phyloP scores from a whole-genome alignment of 208 protist species.

The Acanthamoeba culbertsoni region DNA sequence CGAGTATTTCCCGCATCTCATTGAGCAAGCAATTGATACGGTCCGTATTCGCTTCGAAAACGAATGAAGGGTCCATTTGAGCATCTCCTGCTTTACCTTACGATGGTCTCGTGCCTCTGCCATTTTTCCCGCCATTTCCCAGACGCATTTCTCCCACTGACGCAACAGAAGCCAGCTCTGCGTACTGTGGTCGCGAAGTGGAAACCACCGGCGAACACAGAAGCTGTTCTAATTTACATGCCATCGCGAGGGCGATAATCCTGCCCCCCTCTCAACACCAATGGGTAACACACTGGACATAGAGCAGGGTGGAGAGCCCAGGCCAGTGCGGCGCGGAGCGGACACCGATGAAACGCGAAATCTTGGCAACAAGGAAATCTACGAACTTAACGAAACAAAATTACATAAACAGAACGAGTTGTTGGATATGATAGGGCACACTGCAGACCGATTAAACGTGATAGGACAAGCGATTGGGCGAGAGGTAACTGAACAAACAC shows the following conservation, averaged over 20 bases:
- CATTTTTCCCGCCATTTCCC: too few relatives aligned
- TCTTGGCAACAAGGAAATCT: background rate
- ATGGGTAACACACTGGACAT: slow-evolving; percentile 26
- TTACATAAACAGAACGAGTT: background rate
- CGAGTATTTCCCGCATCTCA: background rate
- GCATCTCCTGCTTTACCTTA: background rate
- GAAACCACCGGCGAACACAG: too few relatives aligned
- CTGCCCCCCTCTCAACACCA: too few relatives aligned
- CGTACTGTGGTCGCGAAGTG: too few relatives aligned
- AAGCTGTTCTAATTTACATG: too few relatives aligned
- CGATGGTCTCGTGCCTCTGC: too few relatives aligned
- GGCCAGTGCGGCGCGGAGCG: background rate
- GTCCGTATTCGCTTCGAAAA: too few relatives aligned
- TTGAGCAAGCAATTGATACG: too few relatives aligned
- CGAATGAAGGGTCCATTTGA: too few relatives aligned
- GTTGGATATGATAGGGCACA: background rate
- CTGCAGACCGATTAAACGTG: background rate
- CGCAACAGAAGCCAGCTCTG: too few relatives aligned
- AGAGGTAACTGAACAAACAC: background rate
- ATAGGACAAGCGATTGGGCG: background rate
- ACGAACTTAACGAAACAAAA: background rate
- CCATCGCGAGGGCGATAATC: too few relatives aligned
- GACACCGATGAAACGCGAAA: slow-evolving; percentile 5
- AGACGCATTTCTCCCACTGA: too few relatives aligned
- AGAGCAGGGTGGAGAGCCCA: background rate